A percentile compares a stretch with the other conserved stretches of the same genome.
Conservation (phyloP, 1,284 basidiomycete species). For the Trametes sp. region DNA sequence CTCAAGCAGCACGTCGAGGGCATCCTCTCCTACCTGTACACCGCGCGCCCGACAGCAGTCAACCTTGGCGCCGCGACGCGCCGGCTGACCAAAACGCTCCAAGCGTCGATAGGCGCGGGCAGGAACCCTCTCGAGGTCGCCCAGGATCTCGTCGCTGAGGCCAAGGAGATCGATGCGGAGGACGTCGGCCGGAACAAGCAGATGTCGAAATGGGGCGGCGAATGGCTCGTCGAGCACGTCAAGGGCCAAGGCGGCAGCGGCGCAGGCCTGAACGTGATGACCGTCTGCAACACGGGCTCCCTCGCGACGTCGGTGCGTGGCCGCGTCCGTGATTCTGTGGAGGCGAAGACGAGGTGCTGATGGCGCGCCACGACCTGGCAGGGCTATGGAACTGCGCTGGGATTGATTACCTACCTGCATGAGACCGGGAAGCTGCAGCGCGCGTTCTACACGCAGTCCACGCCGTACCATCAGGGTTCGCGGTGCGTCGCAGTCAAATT, state of each 20-base stretch:
- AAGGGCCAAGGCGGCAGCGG: conserved; percentile 55
- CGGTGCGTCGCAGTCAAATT: conserved; percentile 49
- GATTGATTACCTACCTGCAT: conserved; percentile 90
- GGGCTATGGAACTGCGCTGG: conserved; percentile 94
- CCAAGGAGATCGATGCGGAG: conserved; percentile 75
- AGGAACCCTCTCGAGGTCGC: conserved; percentile 59
- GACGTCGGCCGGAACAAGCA: conserved; percentile 84
- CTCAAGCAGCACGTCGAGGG: conserved; percentile 62
- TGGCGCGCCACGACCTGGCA: conserved; percentile 39
- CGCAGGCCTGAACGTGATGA: conserved; percentile 77
- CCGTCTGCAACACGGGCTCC: conserved; percentile 96
- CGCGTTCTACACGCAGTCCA: conserved; percentile 91
- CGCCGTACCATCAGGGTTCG: conserved; percentile 93
- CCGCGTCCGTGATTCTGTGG: not conserved
- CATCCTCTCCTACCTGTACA: conserved; percentile 77
- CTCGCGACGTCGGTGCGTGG: conserved; percentile 85
- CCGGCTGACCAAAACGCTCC: conserved; percentile 64
- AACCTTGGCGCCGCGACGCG: conserved; percentile 88
- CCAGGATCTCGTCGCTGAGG: conserved; percentile 67
- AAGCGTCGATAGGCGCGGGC: conserved; percentile 47
- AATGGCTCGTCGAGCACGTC: conserved; percentile 78
- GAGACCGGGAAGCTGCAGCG: conserved; percentile 78
- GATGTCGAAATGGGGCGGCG: conserved; percentile 85
- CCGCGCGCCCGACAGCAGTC: conserved; percentile 92
- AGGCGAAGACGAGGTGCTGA: conserved; percentile 18